Conservation (phyloP, 2,329 filamentous ascomycete species). For the Trichoderma semiorbis region DNA sequence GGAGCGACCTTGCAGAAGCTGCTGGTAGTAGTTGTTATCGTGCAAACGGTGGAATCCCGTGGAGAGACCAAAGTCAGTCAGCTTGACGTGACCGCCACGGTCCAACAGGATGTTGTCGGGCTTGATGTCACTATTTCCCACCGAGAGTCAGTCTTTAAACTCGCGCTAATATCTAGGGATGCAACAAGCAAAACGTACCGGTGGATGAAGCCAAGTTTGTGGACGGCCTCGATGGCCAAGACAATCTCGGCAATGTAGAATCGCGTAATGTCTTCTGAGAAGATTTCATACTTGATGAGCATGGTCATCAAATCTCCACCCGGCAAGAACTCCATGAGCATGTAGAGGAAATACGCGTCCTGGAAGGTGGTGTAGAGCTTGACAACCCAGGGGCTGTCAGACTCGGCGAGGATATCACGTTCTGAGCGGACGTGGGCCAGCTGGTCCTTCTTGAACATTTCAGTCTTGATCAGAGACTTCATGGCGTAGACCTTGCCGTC, state of each 20-base stretch:
- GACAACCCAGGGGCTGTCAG: slow-evolving; percentile 99
- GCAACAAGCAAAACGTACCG: slow-evolving; percentile 57
- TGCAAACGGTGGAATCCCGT: slow-evolving; percentile 98
- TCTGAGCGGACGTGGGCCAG: slow-evolving; percentile 95
- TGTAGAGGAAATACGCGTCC: slow-evolving; percentile 92
- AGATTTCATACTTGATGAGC: slow-evolving; percentile 99
- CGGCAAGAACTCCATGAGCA: slow-evolving; percentile 98
- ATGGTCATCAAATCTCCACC: slow-evolving; percentile 99
- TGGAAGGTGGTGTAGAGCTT: slow-evolving; percentile 99
- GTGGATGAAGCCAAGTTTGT: slow-evolving; percentile 97
- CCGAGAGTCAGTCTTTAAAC: neutral
- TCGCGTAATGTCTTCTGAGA: slow-evolving; percentile 95
- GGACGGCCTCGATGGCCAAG: slow-evolving; percentile 96
- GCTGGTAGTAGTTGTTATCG: slow-evolving; percentile 97
- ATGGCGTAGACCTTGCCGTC: slow-evolving; percentile 97
- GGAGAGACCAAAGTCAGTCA: slow-evolving; percentile 96
- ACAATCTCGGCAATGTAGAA: slow-evolving; percentile 99
- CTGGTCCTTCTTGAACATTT: slow-evolving; percentile 99
- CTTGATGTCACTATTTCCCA: slow-evolving; percentile 78
- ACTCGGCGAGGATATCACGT: slow-evolving; percentile 95
- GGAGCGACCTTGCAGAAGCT: slow-evolving; percentile 78
- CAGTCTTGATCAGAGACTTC: slow-evolving; percentile 96
- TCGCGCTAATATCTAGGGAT: neutral
- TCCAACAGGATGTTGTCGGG: slow-evolving; percentile 98
- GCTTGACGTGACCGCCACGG: slow-evolving; percentile 91